Conservation (phyloP, 306 rosid genomes). For the Inga leiocalycina region DNA sequence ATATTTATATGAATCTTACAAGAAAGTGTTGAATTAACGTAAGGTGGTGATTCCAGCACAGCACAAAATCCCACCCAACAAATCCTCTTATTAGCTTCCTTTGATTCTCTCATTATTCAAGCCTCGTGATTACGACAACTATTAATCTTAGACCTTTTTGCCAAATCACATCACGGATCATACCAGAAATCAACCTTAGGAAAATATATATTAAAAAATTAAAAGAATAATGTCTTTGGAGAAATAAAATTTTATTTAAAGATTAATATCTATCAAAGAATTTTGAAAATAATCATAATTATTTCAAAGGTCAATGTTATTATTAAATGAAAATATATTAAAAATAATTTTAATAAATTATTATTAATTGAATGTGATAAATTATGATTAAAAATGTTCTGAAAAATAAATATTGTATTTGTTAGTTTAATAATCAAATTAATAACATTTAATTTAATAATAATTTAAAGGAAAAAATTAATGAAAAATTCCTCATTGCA, state of each 20-base stretch:
- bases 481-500: too few relatives aligned
- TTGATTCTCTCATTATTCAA: constrained; percentile 31
- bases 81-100: constrained; percentile 29
- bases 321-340: too few relatives aligned
- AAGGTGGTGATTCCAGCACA: neutral
- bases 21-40: neutral
- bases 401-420: too few relatives aligned
- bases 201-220: neutral
- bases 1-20: neutral
- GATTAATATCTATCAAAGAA: neutral
- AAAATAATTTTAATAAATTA: too few relatives aligned
- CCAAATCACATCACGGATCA: neutral
- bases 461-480: too few relatives aligned
- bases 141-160: neutral
- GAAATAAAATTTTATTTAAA: neutral
- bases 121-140: neutral
- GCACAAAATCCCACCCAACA: constrained; percentile 30
- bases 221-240: neutral
- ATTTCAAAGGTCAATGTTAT: neutral
- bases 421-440: too few relatives aligned
- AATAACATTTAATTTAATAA: too few relatives aligned
- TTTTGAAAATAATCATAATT: neutral
- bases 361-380: too few relatives aligned
- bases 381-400: too few relatives aligned
- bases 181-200: neutral